Evolutionary conservation across 192 early-diverging fungal species (phyloP).

Genomic region (Backusella morwellensis): DNA sequence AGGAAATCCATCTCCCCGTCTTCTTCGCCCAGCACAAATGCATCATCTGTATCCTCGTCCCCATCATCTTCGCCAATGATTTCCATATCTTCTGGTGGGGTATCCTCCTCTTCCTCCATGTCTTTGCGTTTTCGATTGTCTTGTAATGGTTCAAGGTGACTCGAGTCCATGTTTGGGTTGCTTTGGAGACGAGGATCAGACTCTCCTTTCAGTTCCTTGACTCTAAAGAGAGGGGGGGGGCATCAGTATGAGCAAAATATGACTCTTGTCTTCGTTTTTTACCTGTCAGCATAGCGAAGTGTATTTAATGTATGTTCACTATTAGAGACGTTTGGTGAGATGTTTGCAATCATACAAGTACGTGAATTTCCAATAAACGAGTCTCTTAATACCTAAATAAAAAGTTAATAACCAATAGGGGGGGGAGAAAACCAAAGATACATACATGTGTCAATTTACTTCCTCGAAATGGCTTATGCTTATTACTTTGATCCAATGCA

Average conservation of each 20-base stretch:
- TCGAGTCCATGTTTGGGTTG: neutral
- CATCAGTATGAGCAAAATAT: neutral
- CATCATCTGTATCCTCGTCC: neutral
- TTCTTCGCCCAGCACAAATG: neutral
- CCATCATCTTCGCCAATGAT: neutral
- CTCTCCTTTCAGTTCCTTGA: slow-evolving; percentile 26
- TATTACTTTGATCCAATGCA: slow-evolving; percentile 91
- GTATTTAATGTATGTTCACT: slow-evolving; percentile 96
- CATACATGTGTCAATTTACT: slow-evolving; percentile 89
- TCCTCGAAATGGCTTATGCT: slow-evolving; percentile 96
- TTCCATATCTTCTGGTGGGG: neutral
- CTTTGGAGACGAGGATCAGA: slow-evolving; percentile 11
- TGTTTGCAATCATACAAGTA: slow-evolving; percentile 98
- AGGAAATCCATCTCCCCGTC: neutral
- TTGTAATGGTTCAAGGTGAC: neutral
- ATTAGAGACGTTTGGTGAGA: slow-evolving; percentile 92
- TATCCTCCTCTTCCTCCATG: neutral
- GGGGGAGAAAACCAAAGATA: neutral
- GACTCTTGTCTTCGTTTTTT: neutral
- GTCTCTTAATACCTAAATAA: slow-evolving; percentile 78
- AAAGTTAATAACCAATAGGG: neutral
- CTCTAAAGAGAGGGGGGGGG: neutral
- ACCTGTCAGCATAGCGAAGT: slow-evolving; percentile 92
- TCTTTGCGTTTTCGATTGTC: neutral
- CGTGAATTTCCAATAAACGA: slow-evolving; percentile 96